A percentile compares a stretch with the other conserved stretches of the same genome.
Evolutionary conservation across 1,284 basidiomycete species (phyloP).

Genomic region (Anthracocystis panici-leucophaei): DNA sequence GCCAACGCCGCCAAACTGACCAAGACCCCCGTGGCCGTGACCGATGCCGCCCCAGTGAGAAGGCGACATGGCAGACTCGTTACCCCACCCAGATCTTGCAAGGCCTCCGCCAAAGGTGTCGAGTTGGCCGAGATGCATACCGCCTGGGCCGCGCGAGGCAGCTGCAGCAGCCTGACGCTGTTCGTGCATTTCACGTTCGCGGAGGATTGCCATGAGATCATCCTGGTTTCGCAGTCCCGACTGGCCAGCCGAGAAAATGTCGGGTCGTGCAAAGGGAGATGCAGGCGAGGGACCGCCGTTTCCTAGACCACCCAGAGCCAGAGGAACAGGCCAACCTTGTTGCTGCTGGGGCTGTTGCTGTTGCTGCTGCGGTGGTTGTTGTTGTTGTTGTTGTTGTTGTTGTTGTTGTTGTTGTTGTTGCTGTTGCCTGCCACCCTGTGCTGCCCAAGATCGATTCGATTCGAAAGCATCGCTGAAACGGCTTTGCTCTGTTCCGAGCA

Average conservation of each 20-base stretch:
- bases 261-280: constrained; percentile 47
- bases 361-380: constrained; percentile 8
- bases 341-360: constrained; percentile 11
- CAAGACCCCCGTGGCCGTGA: constrained; percentile 35
- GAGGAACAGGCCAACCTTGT: constrained; percentile 40
- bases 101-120: constrained; percentile 37
- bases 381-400: constrained; percentile 7
- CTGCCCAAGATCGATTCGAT: constrained; percentile 24
- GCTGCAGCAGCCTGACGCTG: constrained; percentile 54
- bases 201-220: constrained; percentile 49
- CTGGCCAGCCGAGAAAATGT: constrained; percentile 28
- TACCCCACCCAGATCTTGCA: constrained; percentile 36
- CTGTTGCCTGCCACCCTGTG: constrained; percentile 15
- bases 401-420: background rate
- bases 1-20: constrained; percentile 42
- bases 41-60: constrained; percentile 43
- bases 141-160: constrained; percentile 34
- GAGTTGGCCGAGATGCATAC: constrained; percentile 41
- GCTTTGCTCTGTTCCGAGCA: constrained; percentile 32
- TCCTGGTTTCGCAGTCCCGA: constrained; percentile 51
- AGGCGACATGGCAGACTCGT: constrained; percentile 33
- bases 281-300: constrained; percentile 25
- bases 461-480: constrained; percentile 35
- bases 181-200: constrained; percentile 58
- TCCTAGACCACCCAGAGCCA: constrained; percentile 34